phyloP scores from a whole-genome alignment of 1,284 basidiomycete genomes.

The Albatrellus sp. region DNA sequence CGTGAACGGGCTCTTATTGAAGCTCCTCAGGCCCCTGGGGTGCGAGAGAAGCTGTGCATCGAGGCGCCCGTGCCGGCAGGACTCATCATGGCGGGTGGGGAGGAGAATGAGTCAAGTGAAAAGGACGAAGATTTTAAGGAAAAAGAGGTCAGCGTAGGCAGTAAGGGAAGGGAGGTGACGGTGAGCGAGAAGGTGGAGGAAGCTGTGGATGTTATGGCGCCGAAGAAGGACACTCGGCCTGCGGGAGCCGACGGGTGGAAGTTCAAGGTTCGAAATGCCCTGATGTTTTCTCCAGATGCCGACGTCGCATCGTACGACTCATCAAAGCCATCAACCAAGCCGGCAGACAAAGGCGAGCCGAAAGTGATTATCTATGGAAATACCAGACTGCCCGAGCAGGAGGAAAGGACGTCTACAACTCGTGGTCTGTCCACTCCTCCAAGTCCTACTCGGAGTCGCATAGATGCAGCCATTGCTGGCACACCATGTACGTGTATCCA shows the following conservation, averaged over 20 bases:
- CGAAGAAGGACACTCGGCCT: constrained; percentile 54
- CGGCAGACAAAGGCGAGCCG: constrained; percentile 34
- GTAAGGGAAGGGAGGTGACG: constrained; percentile 19
- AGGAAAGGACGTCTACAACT: constrained; percentile 25
- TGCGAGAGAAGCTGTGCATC: constrained; percentile 54
- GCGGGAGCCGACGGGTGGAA: constrained; percentile 75
- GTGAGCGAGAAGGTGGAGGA: constrained; percentile 19
- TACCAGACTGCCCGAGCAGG: constrained; percentile 68
- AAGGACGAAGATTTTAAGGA: constrained; percentile 11
- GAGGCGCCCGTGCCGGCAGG: constrained; percentile 42
- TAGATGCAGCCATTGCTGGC: constrained; percentile 81
- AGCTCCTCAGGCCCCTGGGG: constrained; percentile 47
- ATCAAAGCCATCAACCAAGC: constrained; percentile 16
- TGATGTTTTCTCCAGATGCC: constrained; percentile 90
- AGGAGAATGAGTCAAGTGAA: constrained; percentile 14
- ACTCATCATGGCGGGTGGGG: constrained; percentile 35
- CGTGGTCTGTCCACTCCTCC: constrained; percentile 44
- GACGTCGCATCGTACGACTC: constrained; percentile 70
- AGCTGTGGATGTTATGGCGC: constrained; percentile 59
- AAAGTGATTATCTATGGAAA: constrained; percentile 66
- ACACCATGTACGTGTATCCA: constrained; percentile 44
- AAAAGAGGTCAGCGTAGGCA: constrained; percentile 10
- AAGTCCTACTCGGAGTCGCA: constrained; percentile 78
- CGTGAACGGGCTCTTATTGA: constrained; percentile 60
- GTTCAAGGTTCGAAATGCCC: constrained; percentile 82